Conservation (phyloP, 2,329 filamentous ascomycete genomes). For the Penicillium olsonii region DNA sequence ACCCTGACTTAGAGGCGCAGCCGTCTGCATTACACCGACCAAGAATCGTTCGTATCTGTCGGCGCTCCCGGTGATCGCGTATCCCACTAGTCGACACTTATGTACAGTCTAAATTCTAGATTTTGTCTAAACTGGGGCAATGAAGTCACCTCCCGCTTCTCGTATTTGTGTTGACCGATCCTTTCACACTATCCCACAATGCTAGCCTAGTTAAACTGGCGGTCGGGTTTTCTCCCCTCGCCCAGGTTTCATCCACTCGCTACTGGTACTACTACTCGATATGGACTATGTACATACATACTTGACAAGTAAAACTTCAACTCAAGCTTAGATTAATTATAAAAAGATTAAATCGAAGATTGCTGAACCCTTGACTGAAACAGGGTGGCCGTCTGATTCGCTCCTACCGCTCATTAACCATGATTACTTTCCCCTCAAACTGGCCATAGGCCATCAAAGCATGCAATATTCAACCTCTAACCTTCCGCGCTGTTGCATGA, state of each 20-base stretch:
- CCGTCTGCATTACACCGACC: conserved; percentile 15
- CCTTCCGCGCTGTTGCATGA: not conserved
- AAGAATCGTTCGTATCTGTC: conserved; percentile 14
- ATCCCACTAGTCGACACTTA: not conserved
- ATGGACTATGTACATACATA: no score
- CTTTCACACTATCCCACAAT: not conserved
- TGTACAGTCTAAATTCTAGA: conserved; percentile 7
- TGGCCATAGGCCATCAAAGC: not conserved
- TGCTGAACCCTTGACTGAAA: no score
- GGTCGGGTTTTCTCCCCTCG: conserved; percentile 3
- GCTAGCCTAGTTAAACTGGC: conserved; percentile 4
- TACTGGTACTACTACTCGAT: no score
- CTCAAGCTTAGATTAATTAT: not conserved
- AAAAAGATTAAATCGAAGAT: no score
- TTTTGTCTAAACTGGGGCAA: conserved; percentile 2
- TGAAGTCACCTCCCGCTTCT: conserved; percentile 4
- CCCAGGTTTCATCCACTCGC: not conserved
- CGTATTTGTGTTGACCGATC: conserved; percentile 6
- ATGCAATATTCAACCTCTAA: not conserved
- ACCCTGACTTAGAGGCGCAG: conserved; percentile 14
- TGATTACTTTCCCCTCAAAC: not conserved
- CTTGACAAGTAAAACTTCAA: not conserved
- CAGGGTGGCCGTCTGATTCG: no score
- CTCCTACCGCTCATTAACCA: no score
- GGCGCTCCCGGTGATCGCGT: conserved; percentile 21